phyloP scores from a whole-genome alignment of 2,329 filamentous ascomycete genomes.

The Colletotrichum sp. region DNA sequence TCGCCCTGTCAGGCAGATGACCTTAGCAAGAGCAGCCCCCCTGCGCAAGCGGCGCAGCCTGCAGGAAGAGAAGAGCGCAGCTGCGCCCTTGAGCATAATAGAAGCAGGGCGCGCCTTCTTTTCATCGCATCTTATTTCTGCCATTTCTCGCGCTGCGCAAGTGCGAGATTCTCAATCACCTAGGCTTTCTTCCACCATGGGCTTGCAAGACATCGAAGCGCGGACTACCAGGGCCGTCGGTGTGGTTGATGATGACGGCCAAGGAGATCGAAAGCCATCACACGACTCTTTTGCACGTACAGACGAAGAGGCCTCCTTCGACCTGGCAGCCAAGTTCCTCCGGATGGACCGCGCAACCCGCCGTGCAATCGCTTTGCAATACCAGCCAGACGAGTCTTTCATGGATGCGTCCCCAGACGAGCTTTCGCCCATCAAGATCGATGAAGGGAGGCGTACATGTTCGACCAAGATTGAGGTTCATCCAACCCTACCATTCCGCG shows the following conservation, averaged over 20 bases:
- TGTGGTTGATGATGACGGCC: neutral
- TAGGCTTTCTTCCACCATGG: neutral
- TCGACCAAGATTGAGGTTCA: neutral
- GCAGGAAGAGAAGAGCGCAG: conserved; percentile 5
- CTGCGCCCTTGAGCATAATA: neutral
- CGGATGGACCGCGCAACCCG: neutral
- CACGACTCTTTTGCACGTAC: neutral
- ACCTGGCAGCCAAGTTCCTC: conserved; percentile 1
- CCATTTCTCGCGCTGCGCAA: neutral
- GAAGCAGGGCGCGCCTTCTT: neutral
- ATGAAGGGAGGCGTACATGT: neutral
- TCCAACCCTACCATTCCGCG: neutral
- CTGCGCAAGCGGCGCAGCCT: conserved; percentile 3
- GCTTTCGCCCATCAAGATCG: neutral
- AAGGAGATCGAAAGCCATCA: neutral
- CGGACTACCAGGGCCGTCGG: neutral
- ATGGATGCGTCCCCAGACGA: neutral
- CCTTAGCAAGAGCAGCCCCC: neutral
- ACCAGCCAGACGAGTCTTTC: neutral
- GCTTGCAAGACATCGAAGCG: neutral
- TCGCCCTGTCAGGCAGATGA: neutral
- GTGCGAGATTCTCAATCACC: neutral
- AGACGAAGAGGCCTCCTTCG: neutral
- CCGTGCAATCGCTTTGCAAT: neutral
- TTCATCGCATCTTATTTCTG: neutral